phyloP scores from a whole-genome alignment of 306 rosid genomes.

The Pachyrhizus erosus region DNA sequence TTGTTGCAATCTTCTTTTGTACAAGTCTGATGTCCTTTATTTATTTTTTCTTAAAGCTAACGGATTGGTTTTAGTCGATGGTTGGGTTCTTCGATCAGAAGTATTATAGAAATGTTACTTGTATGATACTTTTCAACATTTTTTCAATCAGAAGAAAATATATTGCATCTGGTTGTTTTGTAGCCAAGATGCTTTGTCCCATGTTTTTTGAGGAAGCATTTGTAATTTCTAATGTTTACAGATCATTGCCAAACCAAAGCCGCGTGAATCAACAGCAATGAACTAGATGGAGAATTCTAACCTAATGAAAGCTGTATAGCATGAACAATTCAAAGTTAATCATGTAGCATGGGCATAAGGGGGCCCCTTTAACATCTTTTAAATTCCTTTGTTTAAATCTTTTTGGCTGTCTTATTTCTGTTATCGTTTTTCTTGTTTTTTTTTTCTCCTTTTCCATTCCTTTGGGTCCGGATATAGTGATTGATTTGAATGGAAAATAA shows the following conservation, averaged over 20 bases:
- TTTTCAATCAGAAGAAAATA: conserved; percentile 34
- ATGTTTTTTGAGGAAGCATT: not conserved
- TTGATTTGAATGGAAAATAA: not conserved
- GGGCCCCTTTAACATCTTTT: not conserved
- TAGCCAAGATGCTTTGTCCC: no score
- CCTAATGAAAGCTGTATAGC: not conserved
- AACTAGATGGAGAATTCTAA: conserved; percentile 4
- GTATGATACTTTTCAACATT: conserved; percentile 52
- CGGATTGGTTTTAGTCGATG: conserved; percentile 43
- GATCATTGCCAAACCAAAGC: no score
- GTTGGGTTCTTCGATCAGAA: conserved; percentile 39
- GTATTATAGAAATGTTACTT: conserved; percentile 49
- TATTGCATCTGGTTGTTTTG: conserved; percentile 37
- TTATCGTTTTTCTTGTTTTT: not conserved
- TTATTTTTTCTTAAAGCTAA: conserved; percentile 42
- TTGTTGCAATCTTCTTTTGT: conserved; percentile 48
- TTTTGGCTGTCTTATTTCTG: not conserved
- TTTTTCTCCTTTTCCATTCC: not conserved
- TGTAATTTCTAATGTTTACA: no score
- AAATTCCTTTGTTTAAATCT: not conserved
- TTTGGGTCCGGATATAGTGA: not conserved
- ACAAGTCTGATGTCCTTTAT: conserved; percentile 44
- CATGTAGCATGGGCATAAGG: not conserved
- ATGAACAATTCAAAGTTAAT: not conserved
- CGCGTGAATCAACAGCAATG: conserved; percentile 34